phyloP scores from a whole-genome alignment of 495 filamentous ascomycete genomes.

The Trypethelium eluteriae region DNA sequence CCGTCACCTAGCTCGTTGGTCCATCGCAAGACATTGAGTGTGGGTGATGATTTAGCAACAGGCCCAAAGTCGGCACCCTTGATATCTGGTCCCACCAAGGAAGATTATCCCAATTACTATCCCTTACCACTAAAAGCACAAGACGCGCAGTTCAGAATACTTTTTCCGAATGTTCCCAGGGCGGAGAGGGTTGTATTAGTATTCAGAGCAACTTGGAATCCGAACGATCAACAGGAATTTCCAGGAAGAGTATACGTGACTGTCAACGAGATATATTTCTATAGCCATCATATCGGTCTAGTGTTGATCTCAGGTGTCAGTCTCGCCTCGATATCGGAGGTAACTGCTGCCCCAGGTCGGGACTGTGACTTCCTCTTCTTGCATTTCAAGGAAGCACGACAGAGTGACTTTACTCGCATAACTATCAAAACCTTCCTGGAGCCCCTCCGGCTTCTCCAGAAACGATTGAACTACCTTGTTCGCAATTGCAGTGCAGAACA shows the following conservation, averaged over 20 bases:
- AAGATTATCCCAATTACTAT: constrained; percentile 73
- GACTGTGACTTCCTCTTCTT: constrained; percentile 92
- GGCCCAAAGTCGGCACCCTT: constrained; percentile 32
- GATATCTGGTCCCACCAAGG: constrained; percentile 18
- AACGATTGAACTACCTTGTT: constrained; percentile 74
- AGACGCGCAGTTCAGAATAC: constrained; percentile 82
- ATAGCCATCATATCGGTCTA: constrained; percentile 88
- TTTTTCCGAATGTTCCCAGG: constrained; percentile 72
- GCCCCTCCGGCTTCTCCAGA: constrained; percentile 70
- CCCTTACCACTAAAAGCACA: constrained; percentile 75
- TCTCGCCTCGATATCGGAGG: constrained; percentile 70
- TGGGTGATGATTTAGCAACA: constrained; percentile 49
- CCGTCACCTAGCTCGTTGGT: constrained; percentile 6
- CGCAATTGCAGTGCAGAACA: constrained; percentile 62
- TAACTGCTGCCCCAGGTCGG: constrained; percentile 78
- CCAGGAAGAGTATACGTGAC: constrained; percentile 88
- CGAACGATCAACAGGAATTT: constrained; percentile 70
- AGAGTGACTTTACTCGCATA: constrained; percentile 59
- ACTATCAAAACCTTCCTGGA: constrained; percentile 91
- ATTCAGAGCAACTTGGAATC: constrained; percentile 66
- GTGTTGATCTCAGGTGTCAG: constrained; percentile 70
- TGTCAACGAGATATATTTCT: constrained; percentile 80
- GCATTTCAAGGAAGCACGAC: constrained; percentile 63
- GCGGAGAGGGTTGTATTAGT: constrained; percentile 75
- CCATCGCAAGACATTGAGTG: constrained; percentile 76